Conservation (phyloP, 371 early-diverging fungal genomes). For the Actinomortierella ambigua region DNA sequence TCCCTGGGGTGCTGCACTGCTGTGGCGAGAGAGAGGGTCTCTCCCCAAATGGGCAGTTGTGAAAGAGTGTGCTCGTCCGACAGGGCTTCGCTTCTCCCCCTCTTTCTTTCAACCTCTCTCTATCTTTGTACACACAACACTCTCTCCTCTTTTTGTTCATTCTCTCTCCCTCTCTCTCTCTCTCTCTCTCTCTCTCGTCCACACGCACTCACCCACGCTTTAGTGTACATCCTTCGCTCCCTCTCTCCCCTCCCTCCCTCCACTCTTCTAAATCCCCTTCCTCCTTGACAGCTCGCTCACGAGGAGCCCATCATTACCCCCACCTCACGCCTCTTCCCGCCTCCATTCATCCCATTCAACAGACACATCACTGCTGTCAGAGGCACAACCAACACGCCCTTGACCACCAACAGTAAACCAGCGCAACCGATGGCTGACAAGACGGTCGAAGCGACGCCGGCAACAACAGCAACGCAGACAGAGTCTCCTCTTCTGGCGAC, state of each 20-base stretch:
- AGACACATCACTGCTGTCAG: not conserved
- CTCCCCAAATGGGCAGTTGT: not conserved
- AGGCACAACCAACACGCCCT: no score
- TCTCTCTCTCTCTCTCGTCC: not conserved
- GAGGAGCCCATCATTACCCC: not conserved
- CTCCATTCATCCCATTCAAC: not conserved
- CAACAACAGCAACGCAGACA: conserved; percentile 7
- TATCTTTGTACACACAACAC: not conserved
- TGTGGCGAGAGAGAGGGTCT: not conserved
- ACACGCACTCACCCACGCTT: no score
- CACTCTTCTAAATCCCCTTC: no score
- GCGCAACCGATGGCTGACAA: no score
- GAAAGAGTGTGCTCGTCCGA: not conserved
- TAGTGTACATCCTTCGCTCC: no score
- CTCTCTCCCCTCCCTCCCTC: no score
- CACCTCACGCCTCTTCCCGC: not conserved
- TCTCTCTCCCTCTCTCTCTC: conserved; percentile 5
- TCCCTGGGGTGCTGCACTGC: no score
- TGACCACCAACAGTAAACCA: not conserved
- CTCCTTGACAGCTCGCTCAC: no score
- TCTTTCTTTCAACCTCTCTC: not conserved
- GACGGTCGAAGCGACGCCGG: not conserved
- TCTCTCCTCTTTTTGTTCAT: not conserved
- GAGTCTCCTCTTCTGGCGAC: conserved; percentile 17
- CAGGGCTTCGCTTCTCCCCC: not conserved